Conservation (phyloP, 2,329 filamentous ascomycete species). For the Sclerotinia glacialis region DNA sequence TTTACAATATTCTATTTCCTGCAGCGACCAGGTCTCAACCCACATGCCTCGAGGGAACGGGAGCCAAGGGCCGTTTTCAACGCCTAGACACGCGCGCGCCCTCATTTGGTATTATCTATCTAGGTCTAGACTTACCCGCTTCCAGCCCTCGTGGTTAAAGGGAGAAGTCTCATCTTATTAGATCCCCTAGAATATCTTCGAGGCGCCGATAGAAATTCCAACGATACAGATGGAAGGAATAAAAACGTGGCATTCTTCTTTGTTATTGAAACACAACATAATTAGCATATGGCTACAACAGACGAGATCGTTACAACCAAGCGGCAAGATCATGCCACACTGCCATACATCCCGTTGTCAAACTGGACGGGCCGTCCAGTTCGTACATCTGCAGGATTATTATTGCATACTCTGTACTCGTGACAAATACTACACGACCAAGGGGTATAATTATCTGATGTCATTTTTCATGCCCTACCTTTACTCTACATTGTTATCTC, state of each 20-base stretch:
- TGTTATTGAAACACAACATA: conserved; percentile 18
- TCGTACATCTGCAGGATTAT: conserved; percentile 18
- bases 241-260: conserved; percentile 20
- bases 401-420: conserved; percentile 12
- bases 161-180: neutral
- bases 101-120: neutral
- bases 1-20: conserved; percentile 11
- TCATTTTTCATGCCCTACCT: neutral
- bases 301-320: conserved; percentile 21
- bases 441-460: conserved; percentile 17
- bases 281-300: conserved; percentile 15
- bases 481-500: neutral
- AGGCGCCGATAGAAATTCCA: neutral
- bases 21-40: neutral
- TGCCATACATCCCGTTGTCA: conserved; percentile 21
- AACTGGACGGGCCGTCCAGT: conserved; percentile 22
- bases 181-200: neutral
- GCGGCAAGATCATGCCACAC: conserved; percentile 22
- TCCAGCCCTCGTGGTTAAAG: neutral
- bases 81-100: conserved; percentile 9
- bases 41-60: conserved; percentile 14
- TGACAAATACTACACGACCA: conserved; percentile 11
- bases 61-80: conserved; percentile 20
- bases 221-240: conserved; percentile 1
- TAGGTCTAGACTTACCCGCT: conserved; percentile 5